Evolutionary conservation across 345 rosid species (phyloP).

Genomic region (Balakata baccata): DNA sequence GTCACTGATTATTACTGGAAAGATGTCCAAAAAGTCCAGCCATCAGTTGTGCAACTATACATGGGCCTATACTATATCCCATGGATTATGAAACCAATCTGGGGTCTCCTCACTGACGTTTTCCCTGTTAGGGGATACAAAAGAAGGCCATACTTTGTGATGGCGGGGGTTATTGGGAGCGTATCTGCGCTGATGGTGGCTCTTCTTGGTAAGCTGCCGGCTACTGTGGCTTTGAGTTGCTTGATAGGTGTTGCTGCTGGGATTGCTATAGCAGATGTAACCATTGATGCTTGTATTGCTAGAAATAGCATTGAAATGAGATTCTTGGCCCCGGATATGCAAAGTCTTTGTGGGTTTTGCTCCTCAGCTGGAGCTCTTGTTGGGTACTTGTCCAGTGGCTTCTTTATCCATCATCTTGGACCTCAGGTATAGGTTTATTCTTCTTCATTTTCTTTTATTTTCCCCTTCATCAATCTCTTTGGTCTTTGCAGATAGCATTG

Average conservation of each 20-base stretch:
- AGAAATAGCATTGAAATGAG: conserved; percentile 57
- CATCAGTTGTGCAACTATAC: conserved; percentile 69
- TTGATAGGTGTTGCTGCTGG: conserved; percentile 63
- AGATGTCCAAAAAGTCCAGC: conserved; percentile 72
- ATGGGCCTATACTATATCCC: conserved; percentile 70
- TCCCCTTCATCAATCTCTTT: not conserved
- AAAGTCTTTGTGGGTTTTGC: conserved; percentile 73
- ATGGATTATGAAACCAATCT: conserved; percentile 74
- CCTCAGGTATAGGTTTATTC: conserved; percentile 47
- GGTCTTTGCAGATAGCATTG: conserved; percentile 53
- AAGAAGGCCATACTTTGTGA: conserved; percentile 66
- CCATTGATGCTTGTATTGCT: conserved; percentile 85
- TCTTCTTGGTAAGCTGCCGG: conserved; percentile 43
- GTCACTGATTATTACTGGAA: conserved; percentile 83
- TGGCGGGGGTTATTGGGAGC: conserved; percentile 60
- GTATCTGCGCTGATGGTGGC: conserved; percentile 53
- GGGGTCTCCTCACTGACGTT: conserved; percentile 78
- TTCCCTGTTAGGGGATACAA: conserved; percentile 64
- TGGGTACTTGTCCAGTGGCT: conserved; percentile 68
- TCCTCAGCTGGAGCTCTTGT: conserved; percentile 73
- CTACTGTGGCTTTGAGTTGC: conserved; percentile 52
- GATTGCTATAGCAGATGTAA: conserved; percentile 79
- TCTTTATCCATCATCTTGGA: conserved; percentile 65
- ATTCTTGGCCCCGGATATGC: conserved; percentile 73
- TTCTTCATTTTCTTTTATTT: not conserved